Conservation (phyloP, 176 grass and related monocot genomes). For the Raddia distichophylla region DNA sequence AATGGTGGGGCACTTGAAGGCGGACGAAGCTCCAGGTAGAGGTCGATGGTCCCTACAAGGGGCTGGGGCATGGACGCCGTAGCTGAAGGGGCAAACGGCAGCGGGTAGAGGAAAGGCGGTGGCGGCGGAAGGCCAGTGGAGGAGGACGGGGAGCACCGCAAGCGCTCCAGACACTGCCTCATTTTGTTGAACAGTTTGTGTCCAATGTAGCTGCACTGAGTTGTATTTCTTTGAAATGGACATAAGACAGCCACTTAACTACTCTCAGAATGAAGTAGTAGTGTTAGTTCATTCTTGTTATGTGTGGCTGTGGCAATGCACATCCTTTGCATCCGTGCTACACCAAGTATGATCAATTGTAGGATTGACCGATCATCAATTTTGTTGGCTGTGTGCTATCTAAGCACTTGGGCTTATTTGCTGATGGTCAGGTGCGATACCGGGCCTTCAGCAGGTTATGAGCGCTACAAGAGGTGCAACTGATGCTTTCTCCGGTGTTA, state of each 20-base stretch:
- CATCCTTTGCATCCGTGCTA: background rate
- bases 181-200: constrained; percentile 29
- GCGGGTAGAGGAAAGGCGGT: too few species aligned
- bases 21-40: too few species aligned
- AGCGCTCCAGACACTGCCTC: background rate
- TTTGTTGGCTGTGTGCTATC: background rate
- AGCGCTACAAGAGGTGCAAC: constrained; percentile 85
- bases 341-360: background rate
- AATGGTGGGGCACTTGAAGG: too few species aligned
- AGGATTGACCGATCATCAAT: constrained; percentile 16
- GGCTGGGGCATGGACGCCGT: too few species aligned
- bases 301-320: background rate
- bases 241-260: background rate
- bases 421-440: constrained; percentile 74
- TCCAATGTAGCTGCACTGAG: background rate
- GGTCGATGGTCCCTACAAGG: too few species aligned
- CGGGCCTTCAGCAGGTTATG: constrained; percentile 86
- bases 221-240: background rate
- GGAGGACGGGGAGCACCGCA: too few species aligned
- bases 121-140: too few species aligned
- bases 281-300: constrained; percentile 8
- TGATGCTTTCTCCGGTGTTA: constrained; percentile 84
- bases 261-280: background rate
- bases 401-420: constrained; percentile 13
- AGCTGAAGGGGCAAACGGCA: too few species aligned